Conservation (phyloP, 768 basidiomycete genomes). For the Boletus coccyginus region DNA sequence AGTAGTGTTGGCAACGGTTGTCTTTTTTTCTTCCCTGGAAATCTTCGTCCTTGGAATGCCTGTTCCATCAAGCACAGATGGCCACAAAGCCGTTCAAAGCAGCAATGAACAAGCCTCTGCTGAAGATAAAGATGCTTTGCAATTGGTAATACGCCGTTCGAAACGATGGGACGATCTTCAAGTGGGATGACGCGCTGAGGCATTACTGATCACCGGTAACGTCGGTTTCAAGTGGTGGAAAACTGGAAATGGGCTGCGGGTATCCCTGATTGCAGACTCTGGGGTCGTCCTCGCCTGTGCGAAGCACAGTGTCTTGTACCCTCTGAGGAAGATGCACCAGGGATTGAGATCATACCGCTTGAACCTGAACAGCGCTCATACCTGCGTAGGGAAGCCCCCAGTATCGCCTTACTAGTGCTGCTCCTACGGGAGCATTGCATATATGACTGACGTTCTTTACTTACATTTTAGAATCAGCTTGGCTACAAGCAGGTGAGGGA, state of each 20-base stretch:
- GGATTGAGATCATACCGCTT: constrained; percentile 97
- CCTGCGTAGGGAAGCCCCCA: constrained; percentile 98
- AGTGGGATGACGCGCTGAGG: constrained; percentile 29
- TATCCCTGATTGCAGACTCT: constrained; percentile 56
- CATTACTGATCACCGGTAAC: constrained; percentile 60
- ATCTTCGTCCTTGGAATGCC: constrained; percentile 21
- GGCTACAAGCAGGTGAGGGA: constrained; percentile 73
- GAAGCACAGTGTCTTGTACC: constrained; percentile 2
- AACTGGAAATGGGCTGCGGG: constrained; percentile 84
- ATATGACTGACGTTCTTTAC: constrained; percentile 47
- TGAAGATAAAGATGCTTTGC: constrained; percentile 47
- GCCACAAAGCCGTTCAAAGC: constrained; percentile 10
- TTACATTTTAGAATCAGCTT: constrained; percentile 54
- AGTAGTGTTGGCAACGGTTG: not conserved
- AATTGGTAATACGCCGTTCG: constrained; percentile 49
- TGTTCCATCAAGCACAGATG: constrained; percentile 9
- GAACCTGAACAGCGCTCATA: constrained; percentile 98
- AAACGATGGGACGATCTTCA: constrained; percentile 28
- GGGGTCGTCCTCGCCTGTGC: constrained; percentile 6
- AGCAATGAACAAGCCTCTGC: constrained; percentile 26
- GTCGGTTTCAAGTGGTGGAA: constrained; percentile 56
- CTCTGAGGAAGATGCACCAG: constrained; percentile 35
- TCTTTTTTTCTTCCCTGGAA: not conserved
- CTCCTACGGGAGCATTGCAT: constrained; percentile 37
- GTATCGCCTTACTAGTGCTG: constrained; percentile 51